phyloP scores from a whole-genome alignment of 2,329 filamentous ascomycete genomes.

The Orbilia ellipsospora region DNA sequence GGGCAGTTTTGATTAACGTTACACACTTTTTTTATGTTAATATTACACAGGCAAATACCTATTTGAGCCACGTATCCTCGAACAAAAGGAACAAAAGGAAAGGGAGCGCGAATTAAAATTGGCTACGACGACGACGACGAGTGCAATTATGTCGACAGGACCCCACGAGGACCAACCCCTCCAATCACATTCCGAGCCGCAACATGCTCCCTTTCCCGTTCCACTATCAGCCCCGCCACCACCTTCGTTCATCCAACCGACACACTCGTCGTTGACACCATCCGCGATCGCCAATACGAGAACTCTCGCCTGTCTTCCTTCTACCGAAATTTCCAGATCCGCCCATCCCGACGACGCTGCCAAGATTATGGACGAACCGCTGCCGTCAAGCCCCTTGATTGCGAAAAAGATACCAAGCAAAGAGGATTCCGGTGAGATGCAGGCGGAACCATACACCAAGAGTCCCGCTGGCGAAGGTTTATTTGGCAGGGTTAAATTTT shows the following conservation, averaged over 20 bases:
- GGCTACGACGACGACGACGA: constrained; percentile 13
- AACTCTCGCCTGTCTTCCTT: constrained; percentile 45
- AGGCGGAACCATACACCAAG: constrained; percentile 50
- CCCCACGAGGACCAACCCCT: constrained; percentile 6
- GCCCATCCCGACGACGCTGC: constrained; percentile 53
- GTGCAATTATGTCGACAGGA: constrained; percentile 7
- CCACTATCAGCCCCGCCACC: constrained; percentile 22
- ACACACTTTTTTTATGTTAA: constrained; percentile 11
- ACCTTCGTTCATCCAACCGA: constrained; percentile 9
- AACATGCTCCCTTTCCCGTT: neutral
- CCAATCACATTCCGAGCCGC: constrained; percentile 10
- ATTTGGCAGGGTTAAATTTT: constrained; percentile 49
- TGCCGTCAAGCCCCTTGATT: constrained; percentile 43
- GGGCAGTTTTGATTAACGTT: constrained; percentile 14
- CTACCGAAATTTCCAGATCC: constrained; percentile 45
- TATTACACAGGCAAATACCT: constrained; percentile 44
- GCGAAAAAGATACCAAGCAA: constrained; percentile 54
- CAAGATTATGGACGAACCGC: constrained; percentile 53
- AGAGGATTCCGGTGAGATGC: constrained; percentile 53
- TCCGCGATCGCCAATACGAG: constrained; percentile 52
- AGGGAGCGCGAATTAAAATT: constrained; percentile 22
- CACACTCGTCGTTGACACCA: constrained; percentile 23
- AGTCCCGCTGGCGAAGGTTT: constrained; percentile 22
- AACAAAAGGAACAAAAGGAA: constrained; percentile 36
- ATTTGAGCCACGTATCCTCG: constrained; percentile 41